Evolutionary conservation across 2,329 filamentous ascomycete species (phyloP).

Genomic region (Xylaria sp.): DNA sequence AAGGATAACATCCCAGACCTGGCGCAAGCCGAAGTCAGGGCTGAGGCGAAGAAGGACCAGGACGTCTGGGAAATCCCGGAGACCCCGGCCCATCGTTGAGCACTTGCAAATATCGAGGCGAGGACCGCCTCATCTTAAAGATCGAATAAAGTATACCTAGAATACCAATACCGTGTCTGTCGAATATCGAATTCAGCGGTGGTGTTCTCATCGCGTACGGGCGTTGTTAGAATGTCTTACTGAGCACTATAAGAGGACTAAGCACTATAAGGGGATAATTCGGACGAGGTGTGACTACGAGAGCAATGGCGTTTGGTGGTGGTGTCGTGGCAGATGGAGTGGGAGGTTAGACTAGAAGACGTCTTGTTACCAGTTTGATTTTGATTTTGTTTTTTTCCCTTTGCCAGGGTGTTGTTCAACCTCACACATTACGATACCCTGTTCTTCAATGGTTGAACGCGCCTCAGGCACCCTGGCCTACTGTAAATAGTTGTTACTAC

Average conservation of each 20-base stretch:
- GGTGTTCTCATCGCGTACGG: neutral
- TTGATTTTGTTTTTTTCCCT: too few species aligned
- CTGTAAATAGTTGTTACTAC: too few species aligned
- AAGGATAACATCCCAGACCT: slow-evolving; percentile 12
- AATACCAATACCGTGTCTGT: neutral
- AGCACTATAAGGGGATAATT: too few species aligned
- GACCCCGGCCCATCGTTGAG: slow-evolving; percentile 12
- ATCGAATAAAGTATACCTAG: neutral
- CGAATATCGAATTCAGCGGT: neutral
- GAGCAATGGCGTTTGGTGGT: neutral
- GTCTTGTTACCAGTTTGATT: neutral
- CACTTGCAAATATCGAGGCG: neutral
- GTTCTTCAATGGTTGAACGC: neutral
- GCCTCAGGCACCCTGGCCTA: too few species aligned
- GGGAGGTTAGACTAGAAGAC: neutral
- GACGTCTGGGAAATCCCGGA: slow-evolving; percentile 24
- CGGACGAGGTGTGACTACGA: too few species aligned
- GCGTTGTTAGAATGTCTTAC: neutral
- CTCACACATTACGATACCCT: neutral
- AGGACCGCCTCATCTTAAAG: neutral
- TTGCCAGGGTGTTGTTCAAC: neutral
- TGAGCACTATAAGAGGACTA: neutral
- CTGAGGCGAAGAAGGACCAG: slow-evolving; percentile 2
- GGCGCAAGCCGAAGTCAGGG: slow-evolving; percentile 9
- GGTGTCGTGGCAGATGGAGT: neutral